A percentile compares a stretch with the other conserved stretches of the same genome.
Conservation (phyloP, 495 filamentous ascomycete genomes). For the Podospora pseudocomata region DNA sequence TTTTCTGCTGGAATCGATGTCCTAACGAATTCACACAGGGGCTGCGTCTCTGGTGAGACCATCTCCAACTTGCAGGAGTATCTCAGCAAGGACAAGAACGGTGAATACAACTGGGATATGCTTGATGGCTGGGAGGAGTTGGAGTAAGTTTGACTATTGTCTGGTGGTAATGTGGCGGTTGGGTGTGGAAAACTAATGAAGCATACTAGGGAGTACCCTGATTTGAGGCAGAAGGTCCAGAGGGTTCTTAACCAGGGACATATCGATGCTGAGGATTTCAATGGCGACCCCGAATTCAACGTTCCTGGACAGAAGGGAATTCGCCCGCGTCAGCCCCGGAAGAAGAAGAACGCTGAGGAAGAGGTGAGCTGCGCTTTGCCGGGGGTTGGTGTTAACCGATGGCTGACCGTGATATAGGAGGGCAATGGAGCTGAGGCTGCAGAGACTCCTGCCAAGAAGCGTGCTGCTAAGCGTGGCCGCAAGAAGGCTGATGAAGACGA, state of each 20-base stretch:
- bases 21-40: conserved; percentile 48
- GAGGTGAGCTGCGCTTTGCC: not conserved
- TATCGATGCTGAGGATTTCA: conserved; percentile 74
- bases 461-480: conserved; percentile 17
- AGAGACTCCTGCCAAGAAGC: conserved; percentile 22
- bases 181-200: not conserved
- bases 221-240: conserved; percentile 59
- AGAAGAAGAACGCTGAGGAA: conserved; percentile 35
- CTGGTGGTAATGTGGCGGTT: not conserved
- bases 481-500: conserved; percentile 32
- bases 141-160: conserved; percentile 30
- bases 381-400: not conserved
- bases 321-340: conserved; percentile 38
- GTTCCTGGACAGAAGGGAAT: conserved; percentile 63
- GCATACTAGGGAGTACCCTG: conserved; percentile 27
- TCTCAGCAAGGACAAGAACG: conserved; percentile 33
- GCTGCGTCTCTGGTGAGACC: conserved; percentile 68
- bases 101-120: conserved; percentile 40
- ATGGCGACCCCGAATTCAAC: conserved; percentile 66
- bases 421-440: not conserved
- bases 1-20: not conserved
- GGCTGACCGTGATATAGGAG: not conserved
- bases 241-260: conserved; percentile 64
- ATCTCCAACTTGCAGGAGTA: conserved; percentile 53
- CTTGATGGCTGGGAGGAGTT: conserved; percentile 75